Conservation (phyloP, 148 eudicot species). For the Talinum fruticosum region DNA sequence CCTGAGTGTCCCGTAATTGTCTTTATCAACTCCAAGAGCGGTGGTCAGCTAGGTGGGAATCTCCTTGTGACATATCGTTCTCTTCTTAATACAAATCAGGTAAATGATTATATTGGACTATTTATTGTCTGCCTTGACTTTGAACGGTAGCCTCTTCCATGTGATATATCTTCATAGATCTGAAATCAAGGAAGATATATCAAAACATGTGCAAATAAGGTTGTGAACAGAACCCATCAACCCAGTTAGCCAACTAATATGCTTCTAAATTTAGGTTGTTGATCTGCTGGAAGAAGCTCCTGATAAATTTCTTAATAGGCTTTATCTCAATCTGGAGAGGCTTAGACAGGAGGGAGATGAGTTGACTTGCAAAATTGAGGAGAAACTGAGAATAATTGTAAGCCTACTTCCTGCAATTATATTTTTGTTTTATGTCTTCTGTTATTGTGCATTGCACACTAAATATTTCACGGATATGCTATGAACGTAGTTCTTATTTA, state of each 20-base stretch:
- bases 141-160: too few species aligned
- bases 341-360: constrained; percentile 64
- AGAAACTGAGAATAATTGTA: constrained; percentile 73
- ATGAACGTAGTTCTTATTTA: background rate
- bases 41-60: constrained; percentile 95
- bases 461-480: background rate
- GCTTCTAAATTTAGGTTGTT: constrained; percentile 48
- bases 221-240: background rate
- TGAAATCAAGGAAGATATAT: background rate
- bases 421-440: background rate
- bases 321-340: constrained; percentile 69
- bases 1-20: constrained; percentile 78
- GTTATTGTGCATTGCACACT: background rate
- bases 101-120: constrained; percentile 4
- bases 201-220: background rate
- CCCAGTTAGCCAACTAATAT: constrained; percentile 2
- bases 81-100: constrained; percentile 76
- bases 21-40: constrained; percentile 88
- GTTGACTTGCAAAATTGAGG: constrained; percentile 54
- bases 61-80: constrained; percentile 75
- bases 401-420: constrained; percentile 27
- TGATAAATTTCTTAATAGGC: constrained; percentile 51
- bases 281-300: constrained; percentile 85
- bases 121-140: background rate
- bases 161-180: background rate